phyloP scores from a whole-genome alignment of 2,329 filamentous ascomycete species.

The Nectriaceae sp. region DNA sequence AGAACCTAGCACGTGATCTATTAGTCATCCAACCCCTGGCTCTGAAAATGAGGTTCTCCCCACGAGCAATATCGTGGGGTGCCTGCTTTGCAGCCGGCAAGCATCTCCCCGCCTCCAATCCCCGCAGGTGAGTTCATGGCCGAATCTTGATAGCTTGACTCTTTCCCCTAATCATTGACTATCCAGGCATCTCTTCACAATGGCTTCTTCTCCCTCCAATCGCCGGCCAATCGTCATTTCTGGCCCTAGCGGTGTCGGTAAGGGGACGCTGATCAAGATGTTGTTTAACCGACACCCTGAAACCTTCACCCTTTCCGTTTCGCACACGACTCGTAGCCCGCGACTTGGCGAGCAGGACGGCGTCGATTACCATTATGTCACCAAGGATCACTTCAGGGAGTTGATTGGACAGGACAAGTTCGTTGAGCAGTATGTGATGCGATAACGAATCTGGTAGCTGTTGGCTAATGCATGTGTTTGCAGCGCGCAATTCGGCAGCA shows the following conservation, averaged over 20 bases:
- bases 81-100: neutral
- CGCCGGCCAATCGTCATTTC: conserved; percentile 74
- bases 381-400: conserved; percentile 64
- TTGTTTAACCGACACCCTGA: conserved; percentile 62
- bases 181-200: conserved; percentile 18
- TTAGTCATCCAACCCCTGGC: neutral
- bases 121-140: neutral
- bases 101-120: neutral
- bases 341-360: conserved; percentile 76
- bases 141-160: neutral
- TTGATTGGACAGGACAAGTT: conserved; percentile 71
- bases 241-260: conserved; percentile 78
- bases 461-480: too few species aligned
- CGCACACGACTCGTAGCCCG: conserved; percentile 79
- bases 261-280: conserved; percentile 75
- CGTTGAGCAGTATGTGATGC: conserved; percentile 68
- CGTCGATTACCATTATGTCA: conserved; percentile 79
- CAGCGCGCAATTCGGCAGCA: conserved; percentile 82
- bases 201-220: conserved; percentile 43
- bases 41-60: neutral
- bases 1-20: neutral
- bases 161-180: neutral
- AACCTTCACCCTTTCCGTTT: conserved; percentile 58
- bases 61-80: neutral
- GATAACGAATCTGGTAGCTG: too few species aligned